These are phyloP conservation scores for Retiboletus flavoniger DNA, from an alignment of 1,284 basidiomycete genomes.

Conservation along the genomic window DNA sequence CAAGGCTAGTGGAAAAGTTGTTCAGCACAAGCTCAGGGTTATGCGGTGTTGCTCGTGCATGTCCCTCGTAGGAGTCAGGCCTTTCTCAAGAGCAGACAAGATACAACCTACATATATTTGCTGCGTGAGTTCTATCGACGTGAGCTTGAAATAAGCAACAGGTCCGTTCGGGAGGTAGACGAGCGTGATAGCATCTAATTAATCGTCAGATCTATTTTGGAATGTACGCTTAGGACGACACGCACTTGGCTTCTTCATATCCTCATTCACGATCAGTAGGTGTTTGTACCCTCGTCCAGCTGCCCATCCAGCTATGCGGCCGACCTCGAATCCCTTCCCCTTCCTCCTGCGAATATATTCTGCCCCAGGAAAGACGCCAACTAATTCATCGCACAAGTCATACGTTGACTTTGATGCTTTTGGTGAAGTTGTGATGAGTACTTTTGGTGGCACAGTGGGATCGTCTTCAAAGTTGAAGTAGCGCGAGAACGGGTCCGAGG, in stretches of 20 bases:
- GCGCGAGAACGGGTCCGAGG: conserved; percentile 69
- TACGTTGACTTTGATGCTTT: conserved; percentile 83
- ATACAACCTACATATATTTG: conserved; percentile 72
- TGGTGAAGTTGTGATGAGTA: conserved; percentile 89
- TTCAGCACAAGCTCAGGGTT: conserved; percentile 96
- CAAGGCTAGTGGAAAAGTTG: conserved; percentile 92
- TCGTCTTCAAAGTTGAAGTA: conserved; percentile 68
- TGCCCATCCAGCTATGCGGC: conserved; percentile 93
- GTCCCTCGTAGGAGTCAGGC: conserved; percentile 58
- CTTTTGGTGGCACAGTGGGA: conserved; percentile 72
- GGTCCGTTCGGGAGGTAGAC: conserved; percentile 91
- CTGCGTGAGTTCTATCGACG: conserved; percentile 82
- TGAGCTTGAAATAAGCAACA: conserved; percentile 94
- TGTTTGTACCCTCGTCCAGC: conserved; percentile 85
- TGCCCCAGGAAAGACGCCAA: conserved; percentile 90
- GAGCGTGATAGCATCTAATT: conserved; percentile 84
- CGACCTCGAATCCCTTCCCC: conserved; percentile 92
- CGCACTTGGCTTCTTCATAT: conserved; percentile 89
- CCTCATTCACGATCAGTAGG: conserved; percentile 92
- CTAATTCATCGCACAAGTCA: conserved; percentile 88
- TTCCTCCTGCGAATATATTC: conserved; percentile 91
- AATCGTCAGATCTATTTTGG: conserved; percentile 9
- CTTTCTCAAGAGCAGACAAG: not conserved
- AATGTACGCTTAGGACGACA: conserved; percentile 22
- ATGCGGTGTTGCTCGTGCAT: conserved; percentile 90